phyloP scores from a whole-genome alignment of 23 red algal species.

The Chondrus crispus region DNA sequence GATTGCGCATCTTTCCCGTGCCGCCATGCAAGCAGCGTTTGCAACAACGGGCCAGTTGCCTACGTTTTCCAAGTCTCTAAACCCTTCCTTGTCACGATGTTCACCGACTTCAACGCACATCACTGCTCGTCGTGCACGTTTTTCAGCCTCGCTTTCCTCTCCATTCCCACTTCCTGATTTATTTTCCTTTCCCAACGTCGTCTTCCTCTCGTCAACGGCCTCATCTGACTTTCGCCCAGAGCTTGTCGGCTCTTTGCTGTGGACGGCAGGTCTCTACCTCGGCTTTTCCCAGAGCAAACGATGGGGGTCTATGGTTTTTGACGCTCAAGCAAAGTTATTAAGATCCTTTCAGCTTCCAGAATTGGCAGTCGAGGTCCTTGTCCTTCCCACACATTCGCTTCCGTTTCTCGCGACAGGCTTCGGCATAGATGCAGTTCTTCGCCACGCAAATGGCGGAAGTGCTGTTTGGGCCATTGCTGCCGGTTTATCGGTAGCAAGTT shows the following conservation, averaged over 20 bases:
- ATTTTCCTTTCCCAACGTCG: conserved; percentile 35
- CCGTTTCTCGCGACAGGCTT: conserved; percentile 58
- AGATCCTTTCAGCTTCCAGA: neutral
- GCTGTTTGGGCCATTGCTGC: conserved; percentile 48
- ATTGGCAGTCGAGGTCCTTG: conserved; percentile 10
- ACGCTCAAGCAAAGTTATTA: conserved; percentile 13
- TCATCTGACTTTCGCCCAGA: conserved; percentile 66
- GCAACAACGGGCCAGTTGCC: neutral
- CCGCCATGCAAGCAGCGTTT: neutral
- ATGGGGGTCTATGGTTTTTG: conserved; percentile 36
- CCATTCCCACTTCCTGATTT: conserved; percentile 34
- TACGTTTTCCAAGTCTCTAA: neutral
- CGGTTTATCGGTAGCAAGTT: conserved; percentile 43
- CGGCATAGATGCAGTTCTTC: conserved; percentile 42
- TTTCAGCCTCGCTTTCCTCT: neutral
- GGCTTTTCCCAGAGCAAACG: conserved; percentile 52
- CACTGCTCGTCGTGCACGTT: neutral
- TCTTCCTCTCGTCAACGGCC: conserved; percentile 7
- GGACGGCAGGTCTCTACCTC: conserved; percentile 61
- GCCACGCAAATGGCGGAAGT: conserved; percentile 23
- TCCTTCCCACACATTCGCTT: conserved; percentile 37
- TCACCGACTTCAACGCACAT: neutral
- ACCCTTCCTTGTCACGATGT: neutral
- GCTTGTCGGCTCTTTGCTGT: conserved; percentile 62
- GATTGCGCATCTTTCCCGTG: no score